phyloP scores from a whole-genome alignment of 164 flowering plant genomes.

The Magnolia kwangsiensis region DNA sequence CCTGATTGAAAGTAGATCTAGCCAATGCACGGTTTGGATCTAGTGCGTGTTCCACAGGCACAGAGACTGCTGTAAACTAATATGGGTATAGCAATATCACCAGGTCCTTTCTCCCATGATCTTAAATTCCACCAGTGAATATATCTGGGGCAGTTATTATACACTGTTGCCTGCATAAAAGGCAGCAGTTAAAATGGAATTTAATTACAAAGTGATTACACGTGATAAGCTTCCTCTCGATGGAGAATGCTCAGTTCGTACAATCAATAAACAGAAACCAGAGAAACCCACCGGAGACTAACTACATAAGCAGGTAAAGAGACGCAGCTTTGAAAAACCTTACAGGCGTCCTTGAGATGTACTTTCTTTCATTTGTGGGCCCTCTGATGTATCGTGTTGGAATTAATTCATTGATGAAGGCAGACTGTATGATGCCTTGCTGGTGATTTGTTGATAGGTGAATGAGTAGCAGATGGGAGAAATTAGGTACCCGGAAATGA shows the following conservation, averaged over 20 bases:
- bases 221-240: background rate
- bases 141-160: too few species aligned
- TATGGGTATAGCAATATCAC: too few species aligned
- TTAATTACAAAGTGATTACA: background rate
- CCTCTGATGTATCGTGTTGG: background rate
- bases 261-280: background rate
- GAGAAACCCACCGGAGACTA: background rate
- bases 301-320: background rate
- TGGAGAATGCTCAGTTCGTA: background rate
- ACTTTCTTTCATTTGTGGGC: background rate
- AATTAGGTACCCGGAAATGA: conserved; percentile 12
- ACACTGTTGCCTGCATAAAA: background rate
- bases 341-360: background rate
- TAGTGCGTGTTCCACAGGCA: too few species aligned
- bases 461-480: background rate
- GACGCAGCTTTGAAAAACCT: background rate
- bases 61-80: too few species aligned
- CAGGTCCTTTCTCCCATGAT: too few species aligned
- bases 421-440: background rate
- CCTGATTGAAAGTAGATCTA: too few species aligned
- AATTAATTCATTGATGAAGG: background rate
- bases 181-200: background rate
- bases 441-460: background rate
- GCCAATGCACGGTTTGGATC: too few species aligned
- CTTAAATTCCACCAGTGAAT: too few species aligned